Percentiles rank a stretch among this genome's conserved stretches.
Conservation (phyloP, 2,329 filamentous ascomycete species). For the Microdochium bolleyi region DNA sequence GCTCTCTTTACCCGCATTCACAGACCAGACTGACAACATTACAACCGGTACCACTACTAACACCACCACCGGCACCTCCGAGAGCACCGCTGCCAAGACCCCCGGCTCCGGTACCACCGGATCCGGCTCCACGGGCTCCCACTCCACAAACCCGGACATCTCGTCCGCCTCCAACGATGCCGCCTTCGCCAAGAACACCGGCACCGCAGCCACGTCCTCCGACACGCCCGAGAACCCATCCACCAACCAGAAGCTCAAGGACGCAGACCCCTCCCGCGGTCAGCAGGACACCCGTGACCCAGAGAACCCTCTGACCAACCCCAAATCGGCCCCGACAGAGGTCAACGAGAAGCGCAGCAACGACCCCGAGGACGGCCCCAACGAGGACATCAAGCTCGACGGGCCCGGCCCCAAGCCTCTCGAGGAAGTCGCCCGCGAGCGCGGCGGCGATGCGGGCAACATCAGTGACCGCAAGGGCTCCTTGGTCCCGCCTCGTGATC, state of each 20-base stretch:
- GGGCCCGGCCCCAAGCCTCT: conserved; percentile 36
- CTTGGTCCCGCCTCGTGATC: conserved; percentile 1
- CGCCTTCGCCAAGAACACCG: conserved; percentile 15
- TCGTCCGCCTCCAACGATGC: not conserved
- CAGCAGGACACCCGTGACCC: conserved; percentile 34
- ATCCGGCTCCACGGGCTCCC: conserved; percentile 5
- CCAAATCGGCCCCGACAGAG: conserved; percentile 24
- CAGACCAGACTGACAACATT: conserved; percentile 2
- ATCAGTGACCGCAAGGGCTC: conserved; percentile 1
- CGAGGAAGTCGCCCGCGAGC: conserved; percentile 17
- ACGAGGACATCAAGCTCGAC: conserved; percentile 25
- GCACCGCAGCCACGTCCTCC: conserved; percentile 12
- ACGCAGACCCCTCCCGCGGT: conserved; percentile 14
- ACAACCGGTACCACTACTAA: not conserved
- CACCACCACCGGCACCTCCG: not conserved
- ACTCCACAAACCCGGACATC: not conserved
- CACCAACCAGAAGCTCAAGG: conserved; percentile 14
- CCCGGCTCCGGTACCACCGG: conserved; percentile 5
- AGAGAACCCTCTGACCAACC: conserved; percentile 23
- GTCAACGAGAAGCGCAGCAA: conserved; percentile 20
- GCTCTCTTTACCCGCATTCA: conserved; percentile 1
- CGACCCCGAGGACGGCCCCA: conserved; percentile 15
- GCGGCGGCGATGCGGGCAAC: conserved; percentile 19
- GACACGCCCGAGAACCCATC: conserved; percentile 17
- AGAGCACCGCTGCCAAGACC: conserved; percentile 1